These are phyloP conservation scores for Phytophthora fragariae DNA, from an alignment of 352 stramenopile genomes.

Conservation along the genomic window DNA sequence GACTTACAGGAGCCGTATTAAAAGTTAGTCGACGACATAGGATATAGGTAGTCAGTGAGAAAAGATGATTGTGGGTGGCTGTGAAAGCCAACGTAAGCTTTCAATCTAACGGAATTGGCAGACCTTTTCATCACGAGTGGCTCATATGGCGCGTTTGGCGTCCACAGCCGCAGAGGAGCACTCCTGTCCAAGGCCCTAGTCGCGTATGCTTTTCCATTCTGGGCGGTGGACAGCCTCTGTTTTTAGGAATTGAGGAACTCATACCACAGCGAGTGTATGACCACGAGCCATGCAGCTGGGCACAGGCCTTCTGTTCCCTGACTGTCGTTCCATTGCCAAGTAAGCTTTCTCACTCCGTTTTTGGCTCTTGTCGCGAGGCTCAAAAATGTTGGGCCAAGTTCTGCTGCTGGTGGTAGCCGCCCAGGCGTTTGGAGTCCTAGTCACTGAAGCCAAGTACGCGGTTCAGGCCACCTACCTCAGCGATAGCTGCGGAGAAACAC, in stretches of 20 bases:
- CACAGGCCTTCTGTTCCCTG: neutral
- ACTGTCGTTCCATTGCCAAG: neutral
- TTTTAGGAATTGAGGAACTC: constrained; percentile 6
- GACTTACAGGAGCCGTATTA: no score
- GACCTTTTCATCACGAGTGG: constrained; percentile 10
- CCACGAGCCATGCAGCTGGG: constrained; percentile 5
- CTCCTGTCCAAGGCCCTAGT: constrained; percentile 18
- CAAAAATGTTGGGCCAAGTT: constrained; percentile 1
- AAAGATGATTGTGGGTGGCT: neutral
- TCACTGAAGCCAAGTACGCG: constrained; percentile 20
- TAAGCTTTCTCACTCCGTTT: constrained; percentile 7
- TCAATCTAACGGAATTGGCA: neutral
- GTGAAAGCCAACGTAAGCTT: neutral
- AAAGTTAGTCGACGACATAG: no score
- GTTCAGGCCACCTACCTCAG: constrained; percentile 30
- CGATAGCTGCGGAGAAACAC: constrained; percentile 22
- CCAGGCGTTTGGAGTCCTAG: neutral
- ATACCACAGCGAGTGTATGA: constrained; percentile 11
- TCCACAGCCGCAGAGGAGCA: constrained; percentile 12
- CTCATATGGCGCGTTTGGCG: constrained; percentile 11
- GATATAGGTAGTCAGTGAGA: neutral
- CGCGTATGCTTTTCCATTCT: constrained; percentile 21
- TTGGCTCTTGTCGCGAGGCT: neutral
- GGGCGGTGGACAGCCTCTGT: constrained; percentile 23
- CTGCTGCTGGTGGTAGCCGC: neutral